Evolutionary conservation across 805 yeast genomes (phyloP).

Genomic region (Metschnikowia vanudenii): DNA sequence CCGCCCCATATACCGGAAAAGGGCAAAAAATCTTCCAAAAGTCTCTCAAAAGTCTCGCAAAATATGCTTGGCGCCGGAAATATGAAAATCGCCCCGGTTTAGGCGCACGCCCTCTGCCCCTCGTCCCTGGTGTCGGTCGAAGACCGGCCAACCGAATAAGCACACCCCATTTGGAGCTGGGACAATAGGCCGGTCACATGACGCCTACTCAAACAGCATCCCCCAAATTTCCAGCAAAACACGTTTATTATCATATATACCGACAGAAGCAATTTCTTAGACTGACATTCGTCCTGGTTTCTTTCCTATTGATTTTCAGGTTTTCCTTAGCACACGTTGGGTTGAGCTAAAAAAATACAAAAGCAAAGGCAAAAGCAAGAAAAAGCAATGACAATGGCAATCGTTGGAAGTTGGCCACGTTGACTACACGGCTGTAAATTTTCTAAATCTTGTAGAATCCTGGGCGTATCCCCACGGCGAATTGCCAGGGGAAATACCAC

Average conservation of each 20-base stretch:
- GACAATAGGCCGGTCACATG: conserved; percentile 7
- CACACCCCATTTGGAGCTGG: too few relatives aligned
- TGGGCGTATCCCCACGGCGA: too few relatives aligned
- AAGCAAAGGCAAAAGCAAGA: not conserved
- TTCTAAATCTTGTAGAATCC: too few relatives aligned
- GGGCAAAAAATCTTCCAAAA: not conserved
- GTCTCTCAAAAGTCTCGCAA: not conserved
- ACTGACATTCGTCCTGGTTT: too few relatives aligned
- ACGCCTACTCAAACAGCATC: not conserved
- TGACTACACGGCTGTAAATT: not conserved
- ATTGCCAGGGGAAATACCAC: too few relatives aligned
- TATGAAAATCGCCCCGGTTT: not conserved
- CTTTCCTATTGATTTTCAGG: too few relatives aligned
- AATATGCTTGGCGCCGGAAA: not conserved
- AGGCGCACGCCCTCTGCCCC: not conserved
- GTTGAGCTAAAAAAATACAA: not conserved
- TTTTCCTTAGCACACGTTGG: too few relatives aligned
- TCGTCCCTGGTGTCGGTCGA: too few relatives aligned
- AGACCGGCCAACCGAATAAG: not conserved
- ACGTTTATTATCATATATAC: not conserved
- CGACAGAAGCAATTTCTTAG: too few relatives aligned
- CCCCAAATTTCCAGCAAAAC: not conserved
- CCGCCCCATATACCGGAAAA: conserved; percentile 5
- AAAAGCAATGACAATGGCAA: not conserved
- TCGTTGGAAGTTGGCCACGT: not conserved